phyloP scores from a whole-genome alignment of 2,329 filamentous ascomycete genomes.

The Aureobasidium zeae region DNA sequence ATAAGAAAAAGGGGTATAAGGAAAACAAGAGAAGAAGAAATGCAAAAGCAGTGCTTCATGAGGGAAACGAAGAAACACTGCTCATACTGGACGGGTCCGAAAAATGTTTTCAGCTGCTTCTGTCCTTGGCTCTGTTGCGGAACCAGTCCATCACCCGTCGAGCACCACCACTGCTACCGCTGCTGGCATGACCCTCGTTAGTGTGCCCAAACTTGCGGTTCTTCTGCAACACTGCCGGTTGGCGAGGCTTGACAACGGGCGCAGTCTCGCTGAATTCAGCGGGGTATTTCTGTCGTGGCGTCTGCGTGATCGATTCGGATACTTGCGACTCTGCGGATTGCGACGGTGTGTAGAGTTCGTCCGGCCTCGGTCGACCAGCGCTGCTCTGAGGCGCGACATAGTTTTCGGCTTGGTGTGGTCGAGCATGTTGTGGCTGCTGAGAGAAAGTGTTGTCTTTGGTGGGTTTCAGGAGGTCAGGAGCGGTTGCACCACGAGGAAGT shows the following conservation, averaged over 20 bases:
- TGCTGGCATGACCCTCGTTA: slow-evolving; percentile 68
- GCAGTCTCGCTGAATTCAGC: slow-evolving; percentile 30
- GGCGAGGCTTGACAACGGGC: slow-evolving; percentile 30
- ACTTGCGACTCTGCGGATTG: slow-evolving; percentile 31
- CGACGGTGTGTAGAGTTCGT: slow-evolving; percentile 17
- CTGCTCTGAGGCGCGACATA: slow-evolving; percentile 10
- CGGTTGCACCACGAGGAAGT: slow-evolving; percentile 19
- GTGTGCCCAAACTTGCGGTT: slow-evolving; percentile 80
- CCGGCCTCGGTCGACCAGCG: slow-evolving; percentile 10
- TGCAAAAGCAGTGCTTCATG: slow-evolving; percentile 1
- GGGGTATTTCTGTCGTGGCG: slow-evolving; percentile 32
- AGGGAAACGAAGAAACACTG: background rate
- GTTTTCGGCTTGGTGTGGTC: slow-evolving; percentile 10
- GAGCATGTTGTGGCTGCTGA: slow-evolving; percentile 18
- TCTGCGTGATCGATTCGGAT: slow-evolving; percentile 19
- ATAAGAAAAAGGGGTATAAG: slow-evolving; percentile 11
- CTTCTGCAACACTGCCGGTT: slow-evolving; percentile 54
- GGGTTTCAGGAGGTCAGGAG: slow-evolving; percentile 20
- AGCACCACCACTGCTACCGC: slow-evolving; percentile 76
- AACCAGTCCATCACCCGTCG: slow-evolving; percentile 98
- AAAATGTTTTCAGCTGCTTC: slow-evolving; percentile 18
- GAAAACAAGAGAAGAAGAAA: slow-evolving; percentile 2
- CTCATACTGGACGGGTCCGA: background rate
- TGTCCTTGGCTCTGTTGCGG: slow-evolving; percentile 66
- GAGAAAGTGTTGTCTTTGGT: slow-evolving; percentile 13